Percentiles rank a stretch among this genome's conserved stretches.
These are phyloP conservation scores for Trichoderma aggressivum DNA, from an alignment of 2,329 filamentous ascomycete species.

Conservation along the genomic window DNA sequence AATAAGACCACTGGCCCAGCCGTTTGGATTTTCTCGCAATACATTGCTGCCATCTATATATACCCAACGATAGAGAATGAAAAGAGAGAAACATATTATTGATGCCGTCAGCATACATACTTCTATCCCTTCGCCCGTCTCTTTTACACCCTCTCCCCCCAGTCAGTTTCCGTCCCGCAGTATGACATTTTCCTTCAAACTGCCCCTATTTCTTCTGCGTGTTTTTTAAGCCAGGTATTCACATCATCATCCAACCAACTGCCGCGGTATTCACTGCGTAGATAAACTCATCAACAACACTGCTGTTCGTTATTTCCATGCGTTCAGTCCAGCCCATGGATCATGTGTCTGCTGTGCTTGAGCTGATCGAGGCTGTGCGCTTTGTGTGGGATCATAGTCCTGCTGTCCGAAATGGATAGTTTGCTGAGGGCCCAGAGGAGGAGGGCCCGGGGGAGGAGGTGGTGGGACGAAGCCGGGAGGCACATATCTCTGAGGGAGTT, in stretches of 20 bases:
- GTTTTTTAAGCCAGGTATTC: background rate
- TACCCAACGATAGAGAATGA: background rate
- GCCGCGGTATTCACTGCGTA: background rate
- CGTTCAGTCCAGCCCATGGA: slow-evolving; percentile 51
- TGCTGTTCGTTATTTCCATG: slow-evolving; percentile 44
- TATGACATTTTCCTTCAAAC: background rate
- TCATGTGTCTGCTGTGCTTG: slow-evolving; percentile 43
- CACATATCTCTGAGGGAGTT: slow-evolving; percentile 42
- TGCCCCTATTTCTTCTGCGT: background rate
- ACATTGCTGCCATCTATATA: background rate
- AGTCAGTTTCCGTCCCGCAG: background rate
- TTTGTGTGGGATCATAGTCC: slow-evolving; percentile 34
- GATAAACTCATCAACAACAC: background rate
- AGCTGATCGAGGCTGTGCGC: slow-evolving; percentile 30
- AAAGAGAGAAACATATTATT: background rate
- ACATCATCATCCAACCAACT: background rate
- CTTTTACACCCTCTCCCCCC: background rate
- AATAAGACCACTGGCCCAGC: background rate
- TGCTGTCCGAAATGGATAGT: slow-evolving; percentile 53
- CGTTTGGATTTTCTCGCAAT: background rate
- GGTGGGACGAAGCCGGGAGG: slow-evolving; percentile 60
- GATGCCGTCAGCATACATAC: background rate
- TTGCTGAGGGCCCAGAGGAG: slow-evolving; percentile 60
- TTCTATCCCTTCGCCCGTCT: background rate
- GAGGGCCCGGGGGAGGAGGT: slow-evolving; percentile 60